Percentiles rank a stretch among this genome's conserved stretches.
Evolutionary conservation across 176 grass and related monocot genomes (phyloP).

Genomic region (Bonia amplexicaulis): DNA sequence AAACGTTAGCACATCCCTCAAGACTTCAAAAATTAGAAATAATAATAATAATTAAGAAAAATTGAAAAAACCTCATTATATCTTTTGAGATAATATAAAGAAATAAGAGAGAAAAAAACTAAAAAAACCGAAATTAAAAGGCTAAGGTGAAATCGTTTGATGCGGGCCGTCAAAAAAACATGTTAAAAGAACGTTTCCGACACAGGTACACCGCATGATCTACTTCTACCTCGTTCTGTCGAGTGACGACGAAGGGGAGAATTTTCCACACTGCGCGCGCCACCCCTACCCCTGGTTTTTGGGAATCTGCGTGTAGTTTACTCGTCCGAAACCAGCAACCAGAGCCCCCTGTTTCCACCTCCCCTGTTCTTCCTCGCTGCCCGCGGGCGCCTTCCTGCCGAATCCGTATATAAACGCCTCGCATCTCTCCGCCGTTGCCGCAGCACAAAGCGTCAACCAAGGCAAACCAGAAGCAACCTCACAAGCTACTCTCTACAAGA

Average conservation of each 20-base stretch:
- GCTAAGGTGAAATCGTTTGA: too few species aligned
- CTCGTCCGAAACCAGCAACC: conserved; percentile 27
- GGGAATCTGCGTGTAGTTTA: conserved; percentile 14
- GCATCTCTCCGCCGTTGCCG: neutral
- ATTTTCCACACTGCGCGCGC: neutral
- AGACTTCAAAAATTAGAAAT: too few species aligned
- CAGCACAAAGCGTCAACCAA: neutral
- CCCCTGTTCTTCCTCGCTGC: neutral
- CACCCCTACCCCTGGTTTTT: neutral
- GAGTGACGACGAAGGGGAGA: neutral
- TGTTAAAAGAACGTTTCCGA: too few species aligned
- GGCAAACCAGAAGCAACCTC: neutral
- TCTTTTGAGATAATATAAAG: too few species aligned
- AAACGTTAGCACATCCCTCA: too few species aligned
- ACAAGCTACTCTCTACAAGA: neutral
- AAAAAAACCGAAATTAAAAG: too few species aligned
- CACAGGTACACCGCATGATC: neutral
- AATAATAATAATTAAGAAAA: too few species aligned
- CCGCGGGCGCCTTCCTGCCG: neutral
- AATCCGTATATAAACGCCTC: neutral
- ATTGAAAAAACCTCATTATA: too few species aligned
- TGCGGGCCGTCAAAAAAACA: too few species aligned
- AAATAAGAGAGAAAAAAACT: too few species aligned
- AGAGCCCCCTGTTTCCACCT: conserved; percentile 18
- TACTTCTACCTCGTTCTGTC: neutral